A percentile compares a stretch with the other conserved stretches of the same genome.
Evolutionary conservation across 495 filamentous ascomycete genomes (phyloP).

Genomic region (Penicillium bialowiezense): DNA sequence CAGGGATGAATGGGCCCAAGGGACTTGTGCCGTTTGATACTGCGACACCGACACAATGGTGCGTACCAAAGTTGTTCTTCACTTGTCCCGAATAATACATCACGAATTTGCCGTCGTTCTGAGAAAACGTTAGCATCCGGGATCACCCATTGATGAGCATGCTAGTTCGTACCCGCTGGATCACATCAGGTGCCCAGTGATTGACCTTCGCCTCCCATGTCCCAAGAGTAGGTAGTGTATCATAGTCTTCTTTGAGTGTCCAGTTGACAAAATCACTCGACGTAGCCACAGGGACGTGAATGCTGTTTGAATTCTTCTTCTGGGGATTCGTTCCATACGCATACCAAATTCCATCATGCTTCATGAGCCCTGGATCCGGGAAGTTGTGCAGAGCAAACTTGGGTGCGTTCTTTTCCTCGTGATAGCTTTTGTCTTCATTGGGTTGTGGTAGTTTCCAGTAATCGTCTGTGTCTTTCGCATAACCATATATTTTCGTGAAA

Average conservation of each 20-base stretch:
- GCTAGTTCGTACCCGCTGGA: slow-evolving; percentile 27
- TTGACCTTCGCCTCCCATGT: slow-evolving; percentile 24
- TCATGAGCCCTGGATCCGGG: slow-evolving; percentile 34
- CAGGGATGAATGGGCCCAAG: slow-evolving; percentile 48
- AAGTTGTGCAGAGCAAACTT: slow-evolving; percentile 28
- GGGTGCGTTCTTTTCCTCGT: slow-evolving; percentile 18
- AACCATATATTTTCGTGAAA: slow-evolving; percentile 6
- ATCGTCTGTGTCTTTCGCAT: slow-evolving; percentile 3
- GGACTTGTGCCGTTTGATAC: slow-evolving; percentile 30
- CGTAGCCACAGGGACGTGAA: slow-evolving; percentile 30
- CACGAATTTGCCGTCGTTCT: slow-evolving; percentile 46
- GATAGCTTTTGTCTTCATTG: slow-evolving; percentile 22
- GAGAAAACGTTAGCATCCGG: not conserved
- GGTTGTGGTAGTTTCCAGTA: slow-evolving; percentile 3
- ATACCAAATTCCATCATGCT: slow-evolving; percentile 34
- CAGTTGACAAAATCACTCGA: slow-evolving; percentile 33
- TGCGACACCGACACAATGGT: slow-evolving; percentile 56
- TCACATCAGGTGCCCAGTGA: slow-evolving; percentile 37
- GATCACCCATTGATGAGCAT: not conserved
- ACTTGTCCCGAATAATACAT: slow-evolving; percentile 55
- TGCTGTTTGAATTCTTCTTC: slow-evolving; percentile 15
- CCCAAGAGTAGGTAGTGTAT: slow-evolving; percentile 27
- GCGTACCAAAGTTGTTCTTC: slow-evolving; percentile 23
- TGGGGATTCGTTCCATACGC: slow-evolving; percentile 32
- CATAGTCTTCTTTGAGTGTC: slow-evolving; percentile 24